Evolutionary conservation across 2,329 filamentous ascomycete species (phyloP), one percentile per base, ranked within the genome.

Genomic region (Meredithiella fracta): DNA sequence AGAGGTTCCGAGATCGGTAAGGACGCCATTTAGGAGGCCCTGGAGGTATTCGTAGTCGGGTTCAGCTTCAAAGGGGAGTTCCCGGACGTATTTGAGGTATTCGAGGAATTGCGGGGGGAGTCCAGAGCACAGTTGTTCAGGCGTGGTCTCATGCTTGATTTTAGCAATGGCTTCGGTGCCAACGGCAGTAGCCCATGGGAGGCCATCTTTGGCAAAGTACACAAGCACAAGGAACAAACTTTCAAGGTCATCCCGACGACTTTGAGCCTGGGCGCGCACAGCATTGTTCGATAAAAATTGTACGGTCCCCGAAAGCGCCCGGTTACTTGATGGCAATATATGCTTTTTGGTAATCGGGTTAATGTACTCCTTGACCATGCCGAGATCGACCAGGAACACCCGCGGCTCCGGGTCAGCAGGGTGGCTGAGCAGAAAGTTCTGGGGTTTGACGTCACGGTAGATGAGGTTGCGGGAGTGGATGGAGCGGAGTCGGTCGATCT

Each of bases 381-480:
- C 57, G 14, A 58, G 50, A 34, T 58, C 57, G n/a, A 55, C 49
- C 3, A 58, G 42, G 34, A 47, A 55, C 22, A 58, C 47, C n/a
- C 55, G 31, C 34, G 54, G 22, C 15, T 52, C 53, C 14, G 37
- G 47, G 6, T 52, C 51, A 14, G 47, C 31, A n/a, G 57, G 26
- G 25, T 29, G 53, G 47, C 57, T 53, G 34, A 95, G 70, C 4
- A 95, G 73, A 63, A 89, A 94, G 62, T 95, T 95, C 65, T 83
- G 88, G 2, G 88, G 88, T 66, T 95, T 95, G 31, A 95, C 72
- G 66, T 95, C 88, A 58, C 88, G 80, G 65, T 95, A 89, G 38
- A 95, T 91, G 67, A 92, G 94, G 60, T 86, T 87, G 62, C 53
- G 57, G 14, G 50, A 47, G 40, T 58, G 57, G 15, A 58, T 54